Base-by-base conservation (phyloP, 2,329 filamentous ascomycete genomes). In the Incumbomyces delicatus region DNA sequence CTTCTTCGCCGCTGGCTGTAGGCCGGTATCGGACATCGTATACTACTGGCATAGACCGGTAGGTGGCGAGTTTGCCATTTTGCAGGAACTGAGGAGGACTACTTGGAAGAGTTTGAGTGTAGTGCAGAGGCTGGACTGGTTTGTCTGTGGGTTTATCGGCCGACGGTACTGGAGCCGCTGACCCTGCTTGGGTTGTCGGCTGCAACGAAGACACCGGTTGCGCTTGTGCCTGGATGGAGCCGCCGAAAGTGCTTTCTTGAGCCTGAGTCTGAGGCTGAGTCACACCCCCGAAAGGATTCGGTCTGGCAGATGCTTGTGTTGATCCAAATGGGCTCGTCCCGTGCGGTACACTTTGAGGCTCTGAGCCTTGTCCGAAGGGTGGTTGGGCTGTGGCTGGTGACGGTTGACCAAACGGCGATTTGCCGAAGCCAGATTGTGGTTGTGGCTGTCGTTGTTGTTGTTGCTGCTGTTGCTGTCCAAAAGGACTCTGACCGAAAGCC, bases 11-110 rank as follows among this genome's bases (percentile, higher is more conserved):
- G n/a, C 41, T 13, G 18, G 20, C 37, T 16, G 14, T 46, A 13
- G 47, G 44, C 32, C 37, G 44, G 12, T 51, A 40, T 30, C 48
- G 36, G 76, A 71, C 8, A 17, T 22, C 20, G 61, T 86, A 86
- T 1, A 67, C 63, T 0, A 87, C 80, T 0, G 70, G 71, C 52
- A 76, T 76, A 14, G 77, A 77, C 55, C 84, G 84, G 70, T 82
- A 88, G 48, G 67, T 66, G 0, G 65, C 61, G 1, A 87, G 63
- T 29, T 60, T n/a, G 60, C 66, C 35, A n/a, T 44, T 33, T 6
- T 17, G 34, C 16, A 48, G 42, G 29, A 59, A 58, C 22, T 68
- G 53, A 14, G 57, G 53, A 17, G 66, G 64, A n/a, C 65, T 58
- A 2, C 61, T 63, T 20, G 60, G 62, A 17, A 69, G 55, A 14